Evolutionary conservation across 768 basidiomycete species (phyloP), one percentile per base, ranked within the genome.

Genomic region (Amanita molliuscula): DNA sequence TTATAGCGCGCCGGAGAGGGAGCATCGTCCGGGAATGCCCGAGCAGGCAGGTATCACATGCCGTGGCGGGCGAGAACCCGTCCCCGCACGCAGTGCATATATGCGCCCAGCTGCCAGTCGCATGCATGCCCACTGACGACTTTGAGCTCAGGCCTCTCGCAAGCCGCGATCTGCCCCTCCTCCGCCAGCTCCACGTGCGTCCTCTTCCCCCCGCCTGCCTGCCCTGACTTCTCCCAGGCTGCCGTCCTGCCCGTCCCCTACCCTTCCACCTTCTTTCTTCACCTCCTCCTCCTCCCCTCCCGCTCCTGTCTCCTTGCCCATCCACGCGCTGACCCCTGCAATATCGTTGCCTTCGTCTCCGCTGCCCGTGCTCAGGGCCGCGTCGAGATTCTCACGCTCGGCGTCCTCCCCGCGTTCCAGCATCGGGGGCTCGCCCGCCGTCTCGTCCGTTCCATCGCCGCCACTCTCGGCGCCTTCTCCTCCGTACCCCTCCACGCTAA

Each of bases 321-420:
- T 53, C 57, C 55, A 9, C 56, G 54, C 13, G 46, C 58, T 6
- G 49, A 62, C 26, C 66, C 65, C 15, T 46, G 47, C 15, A 52
- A 51, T 9, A 69, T 70, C 16, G 58, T 75, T 46, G 75, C 64
- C 34, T 76, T 75, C 54, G 61, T 74, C 43, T 75, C 74, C 9
- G 73, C 72, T 4, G 68, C 60, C 18, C 44, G 10, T 18, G 10
- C 35, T 2, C 15, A 47, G 36, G 53, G 37, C 38, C 40, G 34
- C 49, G 59, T 78, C 18, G 71, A 76, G 57, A 71, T 78, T 53
- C 72, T 77, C 28, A 76, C 76, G 1, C 71, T 78, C 2, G 76
- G 77, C 29, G 74, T 78, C 13, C 65, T 69, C 37, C 75, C 76
- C 3, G 53, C 64, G 2, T 71, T 66, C 58, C 75, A 67, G 52